Conservation (phyloP, 306 rosid species). For the Herpetospermum pedunculosum region DNA sequence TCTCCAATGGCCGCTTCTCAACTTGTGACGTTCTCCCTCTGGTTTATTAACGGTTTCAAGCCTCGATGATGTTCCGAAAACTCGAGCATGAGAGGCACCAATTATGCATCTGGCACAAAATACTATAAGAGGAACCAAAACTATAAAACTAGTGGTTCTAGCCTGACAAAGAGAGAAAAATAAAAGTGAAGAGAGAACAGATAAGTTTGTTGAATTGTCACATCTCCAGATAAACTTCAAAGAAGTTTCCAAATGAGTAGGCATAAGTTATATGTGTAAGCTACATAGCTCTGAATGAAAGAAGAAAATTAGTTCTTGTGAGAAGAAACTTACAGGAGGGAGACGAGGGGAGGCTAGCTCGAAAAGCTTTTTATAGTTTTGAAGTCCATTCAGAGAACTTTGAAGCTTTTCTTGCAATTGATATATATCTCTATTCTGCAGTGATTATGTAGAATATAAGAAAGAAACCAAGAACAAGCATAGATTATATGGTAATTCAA, state of each 20-base stretch:
- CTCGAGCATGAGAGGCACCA: constrained; percentile 18
- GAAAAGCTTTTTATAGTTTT: not conserved
- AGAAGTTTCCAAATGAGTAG: not conserved
- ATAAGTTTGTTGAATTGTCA: not conserved
- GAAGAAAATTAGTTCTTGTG: not conserved
- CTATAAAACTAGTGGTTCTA: constrained; percentile 22
- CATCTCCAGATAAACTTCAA: not conserved
- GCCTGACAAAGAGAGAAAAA: constrained; percentile 14
- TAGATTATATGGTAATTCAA: not conserved
- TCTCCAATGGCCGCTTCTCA: constrained; percentile 21
- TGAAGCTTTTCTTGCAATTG: constrained; percentile 11
- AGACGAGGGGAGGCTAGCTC: not conserved
- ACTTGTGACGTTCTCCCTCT: not conserved
- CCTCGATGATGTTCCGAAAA: not conserved
- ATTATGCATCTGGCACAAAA: constrained; percentile 23
- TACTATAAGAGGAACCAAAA: constrained; percentile 22
- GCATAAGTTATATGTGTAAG: not conserved
- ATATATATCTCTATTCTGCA: not conserved
- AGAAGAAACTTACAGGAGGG: constrained; percentile 13
- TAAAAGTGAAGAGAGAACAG: not conserved
- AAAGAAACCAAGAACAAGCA: not conserved
- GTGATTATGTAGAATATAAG: not conserved
- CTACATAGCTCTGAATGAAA: not conserved
- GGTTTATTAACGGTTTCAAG: constrained; percentile 5
- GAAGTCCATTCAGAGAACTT: constrained; percentile 13